A percentile compares a stretch with the other conserved stretches of the same genome.
phyloP scores from a whole-genome alignment of 2,329 filamentous ascomycete species.

The Dryadomyces quercus-mongolicae region DNA sequence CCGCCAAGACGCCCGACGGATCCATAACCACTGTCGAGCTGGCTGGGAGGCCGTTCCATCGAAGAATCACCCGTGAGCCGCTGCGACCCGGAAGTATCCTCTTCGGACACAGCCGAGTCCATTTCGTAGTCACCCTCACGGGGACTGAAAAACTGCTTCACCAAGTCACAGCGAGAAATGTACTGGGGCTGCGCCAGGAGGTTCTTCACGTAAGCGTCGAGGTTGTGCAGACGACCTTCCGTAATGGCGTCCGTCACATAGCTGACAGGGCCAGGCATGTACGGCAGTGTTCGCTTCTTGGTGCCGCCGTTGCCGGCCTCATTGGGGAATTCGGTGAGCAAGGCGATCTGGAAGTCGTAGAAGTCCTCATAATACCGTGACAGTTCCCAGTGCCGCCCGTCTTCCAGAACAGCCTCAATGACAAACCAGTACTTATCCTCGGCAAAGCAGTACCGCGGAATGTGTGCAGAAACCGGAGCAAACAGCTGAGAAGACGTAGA shows the following conservation, averaged over 20 bases:
- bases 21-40: conserved; percentile 35
- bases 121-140: conserved; percentile 89
- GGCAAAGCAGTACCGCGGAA: conserved; percentile 87
- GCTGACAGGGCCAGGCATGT: conserved; percentile 96
- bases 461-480: conserved; percentile 70
- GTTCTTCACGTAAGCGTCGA: conserved; percentile 93
- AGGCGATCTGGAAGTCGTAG: conserved; percentile 94
- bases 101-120: conserved; percentile 47
- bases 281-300: conserved; percentile 74
- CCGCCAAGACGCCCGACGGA: conserved; percentile 30
- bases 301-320: conserved; percentile 80
- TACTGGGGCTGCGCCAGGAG: conserved; percentile 71
- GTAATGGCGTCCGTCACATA: conserved; percentile 98
- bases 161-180: conserved; percentile 72
- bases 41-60: conserved; percentile 23
- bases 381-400: conserved; percentile 84
- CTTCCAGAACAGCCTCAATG: conserved; percentile 81
- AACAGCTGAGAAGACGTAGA: conserved; percentile 44
- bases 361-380: conserved; percentile 97
- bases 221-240: conserved; percentile 79
- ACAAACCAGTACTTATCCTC: conserved; percentile 99
- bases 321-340: conserved; percentile 81
- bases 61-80: not conserved
- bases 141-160: conserved; percentile 83
- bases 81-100: conserved; percentile 31